These are phyloP conservation scores for Chlorella vulgaris DNA, from an alignment of 139 green algal genomes.

Conservation along the genomic window DNA sequence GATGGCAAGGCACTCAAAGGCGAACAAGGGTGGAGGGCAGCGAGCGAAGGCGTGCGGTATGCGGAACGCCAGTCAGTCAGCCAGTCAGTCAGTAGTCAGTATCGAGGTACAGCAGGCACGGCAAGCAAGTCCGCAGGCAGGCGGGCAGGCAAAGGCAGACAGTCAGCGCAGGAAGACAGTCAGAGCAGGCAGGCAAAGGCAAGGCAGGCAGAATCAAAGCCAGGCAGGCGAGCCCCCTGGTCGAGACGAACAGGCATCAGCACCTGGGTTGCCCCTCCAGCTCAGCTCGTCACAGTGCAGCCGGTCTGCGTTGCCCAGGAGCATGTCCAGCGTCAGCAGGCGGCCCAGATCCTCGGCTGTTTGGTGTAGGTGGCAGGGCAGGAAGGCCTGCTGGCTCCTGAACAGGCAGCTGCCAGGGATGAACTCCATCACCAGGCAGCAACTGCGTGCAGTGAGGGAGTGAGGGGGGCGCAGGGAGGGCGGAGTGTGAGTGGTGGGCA, in stretches of 20 bases:
- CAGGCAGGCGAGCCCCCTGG: too few relatives aligned
- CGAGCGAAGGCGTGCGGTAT: too few relatives aligned
- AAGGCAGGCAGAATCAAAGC: neutral
- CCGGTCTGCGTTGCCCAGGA: slow-evolving; percentile 83
- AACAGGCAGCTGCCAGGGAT: slow-evolving; percentile 59
- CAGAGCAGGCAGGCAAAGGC: neutral
- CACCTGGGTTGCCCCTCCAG: slow-evolving; percentile 79
- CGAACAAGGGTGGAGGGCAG: too few relatives aligned
- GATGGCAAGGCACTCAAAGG: too few relatives aligned
- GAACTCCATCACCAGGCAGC: slow-evolving; percentile 81
- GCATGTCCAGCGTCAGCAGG: slow-evolving; percentile 59
- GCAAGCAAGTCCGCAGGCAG: too few relatives aligned
- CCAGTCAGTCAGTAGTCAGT: too few relatives aligned
- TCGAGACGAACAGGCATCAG: too few relatives aligned
- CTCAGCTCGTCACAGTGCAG: slow-evolving; percentile 72
- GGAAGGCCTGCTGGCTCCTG: slow-evolving; percentile 47
- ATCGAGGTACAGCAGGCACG: too few relatives aligned
- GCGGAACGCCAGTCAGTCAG: too few relatives aligned
- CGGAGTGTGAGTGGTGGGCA: neutral
- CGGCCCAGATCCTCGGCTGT: slow-evolving; percentile 64
- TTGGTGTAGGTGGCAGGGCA: neutral
- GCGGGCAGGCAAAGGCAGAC: too few relatives aligned
- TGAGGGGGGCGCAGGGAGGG: neutral
- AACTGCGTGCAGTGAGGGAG: slow-evolving; percentile 28
- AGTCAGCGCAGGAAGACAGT: too few relatives aligned